phyloP scores from a whole-genome alignment of 2,329 filamentous ascomycete species.

The Clarireedia monteithiana region DNA sequence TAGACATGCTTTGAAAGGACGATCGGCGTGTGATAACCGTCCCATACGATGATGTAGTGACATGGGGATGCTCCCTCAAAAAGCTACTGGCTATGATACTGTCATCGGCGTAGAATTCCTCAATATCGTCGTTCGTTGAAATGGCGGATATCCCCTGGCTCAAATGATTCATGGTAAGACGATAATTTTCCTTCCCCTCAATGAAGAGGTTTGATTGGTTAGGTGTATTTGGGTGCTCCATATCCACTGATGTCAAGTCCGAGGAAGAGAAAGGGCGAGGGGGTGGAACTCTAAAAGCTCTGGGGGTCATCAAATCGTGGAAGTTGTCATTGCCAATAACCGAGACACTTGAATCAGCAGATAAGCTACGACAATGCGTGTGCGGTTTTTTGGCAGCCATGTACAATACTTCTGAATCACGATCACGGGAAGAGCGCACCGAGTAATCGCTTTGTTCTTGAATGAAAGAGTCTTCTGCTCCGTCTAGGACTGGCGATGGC shows the following conservation, averaged over 20 bases:
- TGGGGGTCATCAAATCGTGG: conserved; percentile 2
- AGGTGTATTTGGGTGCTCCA: neutral
- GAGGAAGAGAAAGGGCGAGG: conserved; percentile 14
- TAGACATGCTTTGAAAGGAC: neutral
- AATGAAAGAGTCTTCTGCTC: neutral
- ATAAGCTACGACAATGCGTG: neutral
- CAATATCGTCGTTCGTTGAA: neutral
- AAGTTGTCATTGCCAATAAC: neutral
- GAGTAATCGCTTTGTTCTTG: neutral
- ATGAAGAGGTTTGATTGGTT: neutral
- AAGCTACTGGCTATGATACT: neutral
- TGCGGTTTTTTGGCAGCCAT: neutral
- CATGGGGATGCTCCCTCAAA: neutral
- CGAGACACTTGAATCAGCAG: neutral
- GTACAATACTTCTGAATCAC: conserved; percentile 3
- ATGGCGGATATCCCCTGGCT: neutral
- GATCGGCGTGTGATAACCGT: neutral
- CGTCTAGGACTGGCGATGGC: neutral
- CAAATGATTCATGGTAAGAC: neutral
- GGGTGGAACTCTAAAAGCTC: neutral
- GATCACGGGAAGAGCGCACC: neutral
- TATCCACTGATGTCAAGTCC: conserved; percentile 11
- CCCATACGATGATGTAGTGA: neutral
- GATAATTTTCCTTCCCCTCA: neutral
- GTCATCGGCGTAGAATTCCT: neutral